phyloP scores from a whole-genome alignment of 768 basidiomycete species.

The Trametes elegans region DNA sequence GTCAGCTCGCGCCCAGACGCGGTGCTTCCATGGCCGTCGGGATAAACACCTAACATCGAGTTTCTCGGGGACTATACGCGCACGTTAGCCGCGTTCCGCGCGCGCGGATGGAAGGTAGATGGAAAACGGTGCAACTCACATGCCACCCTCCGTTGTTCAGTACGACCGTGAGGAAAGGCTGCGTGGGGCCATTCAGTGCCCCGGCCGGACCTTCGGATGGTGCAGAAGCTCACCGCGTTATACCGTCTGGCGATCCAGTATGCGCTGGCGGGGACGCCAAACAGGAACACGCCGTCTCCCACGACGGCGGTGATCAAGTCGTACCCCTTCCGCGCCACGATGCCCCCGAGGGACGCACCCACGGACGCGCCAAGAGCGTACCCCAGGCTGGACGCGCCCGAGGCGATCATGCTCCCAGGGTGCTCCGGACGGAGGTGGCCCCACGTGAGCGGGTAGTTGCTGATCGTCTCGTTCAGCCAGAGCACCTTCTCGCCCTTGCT shows the following conservation, averaged over 20 bases:
- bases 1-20: slow-evolving; percentile 48
- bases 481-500: slow-evolving; percentile 39
- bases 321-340: slow-evolving; percentile 32
- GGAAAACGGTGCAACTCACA: slow-evolving; percentile 34
- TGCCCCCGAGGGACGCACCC: slow-evolving; percentile 51
- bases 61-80: slow-evolving; percentile 52
- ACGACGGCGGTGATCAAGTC: slow-evolving; percentile 60
- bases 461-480: slow-evolving; percentile 63
- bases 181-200: neutral
- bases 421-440: slow-evolving; percentile 51
- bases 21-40: slow-evolving; percentile 48
- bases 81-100: too few relatives aligned
- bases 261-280: slow-evolving; percentile 61
- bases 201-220: too few relatives aligned
- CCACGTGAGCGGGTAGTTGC: slow-evolving; percentile 56
- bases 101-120: too few relatives aligned
- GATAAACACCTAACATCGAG: slow-evolving; percentile 67
- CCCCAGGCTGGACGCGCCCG: slow-evolving; percentile 66
- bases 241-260: slow-evolving; percentile 74
- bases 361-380: slow-evolving; percentile 68
- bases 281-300: slow-evolving; percentile 70
- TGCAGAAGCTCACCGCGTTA: slow-evolving; percentile 47
- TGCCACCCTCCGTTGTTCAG: slow-evolving; percentile 75
- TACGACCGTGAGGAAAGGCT: slow-evolving; percentile 71
- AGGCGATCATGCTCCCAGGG: slow-evolving; percentile 50